These are phyloP conservation scores for Zea mays DNA, from an alignment of 176 grass and related monocot species.

Conservation along the genomic window DNA sequence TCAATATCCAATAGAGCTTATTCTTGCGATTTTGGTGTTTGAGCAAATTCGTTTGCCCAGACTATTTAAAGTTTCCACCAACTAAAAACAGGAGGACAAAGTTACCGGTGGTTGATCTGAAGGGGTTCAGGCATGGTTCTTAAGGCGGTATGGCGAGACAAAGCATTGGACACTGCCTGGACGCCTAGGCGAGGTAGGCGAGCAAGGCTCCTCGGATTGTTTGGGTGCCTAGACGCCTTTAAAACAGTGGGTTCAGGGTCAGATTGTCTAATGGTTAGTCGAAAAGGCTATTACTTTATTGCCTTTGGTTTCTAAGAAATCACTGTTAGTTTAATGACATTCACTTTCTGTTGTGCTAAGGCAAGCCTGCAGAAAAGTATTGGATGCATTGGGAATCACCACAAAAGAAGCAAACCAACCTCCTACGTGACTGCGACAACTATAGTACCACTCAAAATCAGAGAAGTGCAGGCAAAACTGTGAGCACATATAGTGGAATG, in stretches of 20 bases:
- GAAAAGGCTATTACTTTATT: background rate
- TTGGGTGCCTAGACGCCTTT: too few relatives aligned
- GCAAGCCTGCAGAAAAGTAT: background rate
- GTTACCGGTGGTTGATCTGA: constrained; percentile 1
- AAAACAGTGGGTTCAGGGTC: background rate
- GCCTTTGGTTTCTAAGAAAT: background rate
- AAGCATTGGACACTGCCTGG: too few relatives aligned
- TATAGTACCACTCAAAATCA: background rate
- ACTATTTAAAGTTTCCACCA: background rate
- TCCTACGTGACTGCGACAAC: background rate
- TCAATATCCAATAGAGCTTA: too few relatives aligned
- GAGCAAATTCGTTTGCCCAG: too few relatives aligned
- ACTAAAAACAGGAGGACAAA: background rate
- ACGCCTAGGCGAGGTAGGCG: too few relatives aligned
- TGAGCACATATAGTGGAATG: constrained; percentile 5
- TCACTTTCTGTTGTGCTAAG: background rate
- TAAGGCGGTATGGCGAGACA: too few relatives aligned
- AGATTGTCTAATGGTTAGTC: background rate
- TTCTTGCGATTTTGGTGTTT: too few relatives aligned
- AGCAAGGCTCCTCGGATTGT: too few relatives aligned
- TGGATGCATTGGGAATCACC: background rate
- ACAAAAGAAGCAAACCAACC: background rate
- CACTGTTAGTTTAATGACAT: background rate
- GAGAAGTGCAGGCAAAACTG: background rate
- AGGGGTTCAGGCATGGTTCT: too few relatives aligned